phyloP scores from a whole-genome alignment of 2,329 filamentous ascomycete species.

The Nothophoma quercina region DNA sequence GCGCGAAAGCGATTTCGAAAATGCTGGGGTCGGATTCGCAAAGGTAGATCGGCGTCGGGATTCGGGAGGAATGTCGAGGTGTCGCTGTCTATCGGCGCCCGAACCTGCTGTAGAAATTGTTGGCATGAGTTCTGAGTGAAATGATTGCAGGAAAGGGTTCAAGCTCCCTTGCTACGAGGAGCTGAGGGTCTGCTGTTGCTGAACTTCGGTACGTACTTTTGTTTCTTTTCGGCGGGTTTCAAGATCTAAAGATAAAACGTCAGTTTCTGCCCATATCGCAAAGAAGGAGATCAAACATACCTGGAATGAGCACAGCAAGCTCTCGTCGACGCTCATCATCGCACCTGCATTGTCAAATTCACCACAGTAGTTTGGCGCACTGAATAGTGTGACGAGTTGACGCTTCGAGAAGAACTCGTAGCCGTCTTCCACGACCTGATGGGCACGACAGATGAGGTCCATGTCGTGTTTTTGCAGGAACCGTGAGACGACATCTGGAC shows the following conservation, averaged over 20 bases:
- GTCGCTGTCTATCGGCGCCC: slow-evolving; percentile 77
- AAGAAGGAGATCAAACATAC: slow-evolving; percentile 56
- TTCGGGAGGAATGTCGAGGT: slow-evolving; percentile 44
- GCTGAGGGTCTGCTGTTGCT: slow-evolving; percentile 74
- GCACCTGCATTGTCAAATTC: slow-evolving; percentile 99
- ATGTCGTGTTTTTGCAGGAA: slow-evolving; percentile 99
- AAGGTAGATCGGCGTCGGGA: slow-evolving; percentile 39
- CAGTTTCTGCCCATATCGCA: slow-evolving; percentile 18
- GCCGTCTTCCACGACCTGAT: slow-evolving; percentile 98
- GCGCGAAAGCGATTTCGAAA: slow-evolving; percentile 45
- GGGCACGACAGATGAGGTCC: slow-evolving; percentile 98
- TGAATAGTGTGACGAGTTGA: slow-evolving; percentile 96
- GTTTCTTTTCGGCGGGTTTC: slow-evolving; percentile 99
- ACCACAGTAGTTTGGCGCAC: slow-evolving; percentile 97
- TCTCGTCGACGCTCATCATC: slow-evolving; percentile 99
- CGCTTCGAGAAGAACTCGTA: slow-evolving; percentile 99
- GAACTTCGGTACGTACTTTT: slow-evolving; percentile 94
- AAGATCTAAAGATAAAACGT: slow-evolving; percentile 71
- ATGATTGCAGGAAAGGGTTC: slow-evolving; percentile 48
- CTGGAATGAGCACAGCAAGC: slow-evolving; percentile 98
- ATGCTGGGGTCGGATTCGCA: slow-evolving; percentile 37
- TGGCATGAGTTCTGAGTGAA: slow-evolving; percentile 49
- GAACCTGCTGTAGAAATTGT: slow-evolving; percentile 82
- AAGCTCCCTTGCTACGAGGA: slow-evolving; percentile 72
- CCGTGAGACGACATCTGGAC: slow-evolving; percentile 93